Evolutionary conservation across 192 early-diverging fungal species (phyloP).

Genomic region (Entomortierella lignicola): DNA sequence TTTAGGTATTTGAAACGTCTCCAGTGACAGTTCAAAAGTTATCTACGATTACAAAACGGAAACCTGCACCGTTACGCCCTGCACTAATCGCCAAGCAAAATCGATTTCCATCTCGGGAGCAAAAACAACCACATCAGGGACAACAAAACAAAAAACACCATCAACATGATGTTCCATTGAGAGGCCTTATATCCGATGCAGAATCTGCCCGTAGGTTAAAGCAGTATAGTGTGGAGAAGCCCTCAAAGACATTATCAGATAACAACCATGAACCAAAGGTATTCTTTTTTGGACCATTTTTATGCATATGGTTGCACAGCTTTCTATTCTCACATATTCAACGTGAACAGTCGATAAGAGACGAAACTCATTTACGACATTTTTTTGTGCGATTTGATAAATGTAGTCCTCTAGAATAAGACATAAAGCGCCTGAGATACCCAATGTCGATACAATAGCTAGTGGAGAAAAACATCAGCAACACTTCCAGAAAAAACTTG

Average conservation of each 20-base stretch:
- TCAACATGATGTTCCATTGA: constrained; percentile 2
- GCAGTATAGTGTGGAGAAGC: constrained; percentile 9
- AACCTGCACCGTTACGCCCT: constrained; percentile 17
- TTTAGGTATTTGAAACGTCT: constrained; percentile 18
- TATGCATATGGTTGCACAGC: no score
- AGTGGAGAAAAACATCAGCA: constrained; percentile 55
- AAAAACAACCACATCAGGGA: not conserved
- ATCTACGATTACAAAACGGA: constrained; percentile 11
- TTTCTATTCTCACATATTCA: not conserved
- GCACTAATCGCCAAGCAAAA: not conserved
- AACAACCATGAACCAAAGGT: not conserved
- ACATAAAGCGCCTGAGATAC: constrained; percentile 64
- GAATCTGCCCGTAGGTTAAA: constrained; percentile 25
- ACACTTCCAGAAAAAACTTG: constrained; percentile 54
- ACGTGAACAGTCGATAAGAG: no score
- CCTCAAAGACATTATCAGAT: not conserved
- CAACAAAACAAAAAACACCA: not conserved
- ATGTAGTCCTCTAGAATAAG: constrained; percentile 14
- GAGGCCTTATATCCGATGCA: constrained; percentile 13
- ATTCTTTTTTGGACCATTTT: not conserved
- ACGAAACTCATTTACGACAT: no score
- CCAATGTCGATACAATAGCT: constrained; percentile 60
- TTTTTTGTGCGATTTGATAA: no score
- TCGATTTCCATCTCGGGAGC: not conserved
- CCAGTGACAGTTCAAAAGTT: constrained; percentile 1